These are phyloP conservation scores for Skeletonema menzelii DNA, from an alignment of 108 stramenopile species.

Conservation along the genomic window DNA sequence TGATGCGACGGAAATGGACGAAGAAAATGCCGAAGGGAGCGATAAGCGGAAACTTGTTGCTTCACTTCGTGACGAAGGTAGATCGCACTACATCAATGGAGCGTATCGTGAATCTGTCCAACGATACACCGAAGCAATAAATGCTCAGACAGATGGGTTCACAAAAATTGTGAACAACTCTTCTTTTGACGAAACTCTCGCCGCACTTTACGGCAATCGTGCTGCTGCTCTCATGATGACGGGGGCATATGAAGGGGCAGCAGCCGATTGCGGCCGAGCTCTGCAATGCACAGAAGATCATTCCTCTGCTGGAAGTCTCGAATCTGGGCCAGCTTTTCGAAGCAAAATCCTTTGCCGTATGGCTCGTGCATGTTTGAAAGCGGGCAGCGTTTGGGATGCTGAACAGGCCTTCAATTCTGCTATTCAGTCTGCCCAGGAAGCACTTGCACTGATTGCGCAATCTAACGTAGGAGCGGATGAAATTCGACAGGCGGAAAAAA, in stretches of 20 bases:
- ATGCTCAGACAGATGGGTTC: constrained; percentile 30
- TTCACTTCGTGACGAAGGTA: constrained; percentile 60
- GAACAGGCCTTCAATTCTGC: constrained; percentile 51
- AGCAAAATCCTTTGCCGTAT: constrained; percentile 66
- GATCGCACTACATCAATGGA: constrained; percentile 50
- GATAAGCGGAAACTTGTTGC: constrained; percentile 34
- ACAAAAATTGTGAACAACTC: not conserved
- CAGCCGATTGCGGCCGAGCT: constrained; percentile 61
- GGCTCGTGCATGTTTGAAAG: constrained; percentile 63
- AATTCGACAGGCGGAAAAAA: constrained; percentile 32
- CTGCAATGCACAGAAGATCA: constrained; percentile 41
- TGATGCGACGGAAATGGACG: not conserved
- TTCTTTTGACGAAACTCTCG: constrained; percentile 47
- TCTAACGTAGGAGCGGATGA: constrained; percentile 12
- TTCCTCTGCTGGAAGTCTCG: constrained; percentile 34
- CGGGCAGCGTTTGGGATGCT: constrained; percentile 63
- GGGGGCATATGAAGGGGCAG: constrained; percentile 64
- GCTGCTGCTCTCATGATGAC: constrained; percentile 81
- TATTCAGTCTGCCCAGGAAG: constrained; percentile 14
- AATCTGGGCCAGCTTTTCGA: constrained; percentile 50
- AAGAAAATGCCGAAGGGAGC: constrained; percentile 11
- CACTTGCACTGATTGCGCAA: constrained; percentile 1
- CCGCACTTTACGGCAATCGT: constrained; percentile 75
- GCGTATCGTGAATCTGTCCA: constrained; percentile 58
- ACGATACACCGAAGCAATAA: constrained; percentile 62